phyloP scores from a whole-genome alignment of 345 rosid species.

The Camelina hispida region DNA sequence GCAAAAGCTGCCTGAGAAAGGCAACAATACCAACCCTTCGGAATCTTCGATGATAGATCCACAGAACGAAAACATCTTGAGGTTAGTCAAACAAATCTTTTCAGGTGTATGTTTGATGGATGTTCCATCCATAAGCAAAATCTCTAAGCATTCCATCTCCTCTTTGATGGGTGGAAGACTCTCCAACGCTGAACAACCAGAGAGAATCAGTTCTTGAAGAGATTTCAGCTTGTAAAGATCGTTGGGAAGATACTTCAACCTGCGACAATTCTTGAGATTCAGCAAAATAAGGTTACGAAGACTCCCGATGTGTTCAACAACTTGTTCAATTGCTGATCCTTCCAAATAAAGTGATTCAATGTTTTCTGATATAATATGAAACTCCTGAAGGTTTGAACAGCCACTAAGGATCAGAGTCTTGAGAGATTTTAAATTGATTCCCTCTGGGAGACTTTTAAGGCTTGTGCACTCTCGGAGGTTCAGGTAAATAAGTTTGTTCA shows the following conservation, averaged over 20 bases:
- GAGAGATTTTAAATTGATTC: constrained; percentile 4
- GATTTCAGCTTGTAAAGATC: constrained; percentile 40
- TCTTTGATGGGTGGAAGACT: constrained; percentile 35
- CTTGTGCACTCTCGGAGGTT: constrained; percentile 36
- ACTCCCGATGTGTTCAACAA: constrained; percentile 33
- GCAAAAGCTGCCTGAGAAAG: not conserved
- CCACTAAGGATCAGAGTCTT: constrained; percentile 38
- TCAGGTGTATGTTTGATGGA: constrained; percentile 25
- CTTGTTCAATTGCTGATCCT: constrained; percentile 35
- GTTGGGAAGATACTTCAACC: constrained; percentile 31
- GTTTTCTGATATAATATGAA: constrained; percentile 36
- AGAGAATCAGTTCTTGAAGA: constrained; percentile 42
- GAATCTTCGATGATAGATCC: constrained; percentile 26
- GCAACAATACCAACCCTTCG: constrained; percentile 8
- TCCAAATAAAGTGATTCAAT: constrained; percentile 32
- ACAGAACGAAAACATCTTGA: constrained; percentile 35
- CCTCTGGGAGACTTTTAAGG: constrained; percentile 34
- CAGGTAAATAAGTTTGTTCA: constrained; percentile 35
- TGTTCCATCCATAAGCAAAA: constrained; percentile 42
- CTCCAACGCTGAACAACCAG: constrained; percentile 33
- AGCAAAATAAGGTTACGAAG: constrained; percentile 30
- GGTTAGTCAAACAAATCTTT: constrained; percentile 16
- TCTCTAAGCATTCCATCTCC: constrained; percentile 38
- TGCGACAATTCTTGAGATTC: constrained; percentile 39
- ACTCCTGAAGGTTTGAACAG: constrained; percentile 37